A percentile compares a stretch with the other conserved stretches of the same genome.
Conservation (phyloP, 176 grass and related monocot species). For the Lolium multiflorum region DNA sequence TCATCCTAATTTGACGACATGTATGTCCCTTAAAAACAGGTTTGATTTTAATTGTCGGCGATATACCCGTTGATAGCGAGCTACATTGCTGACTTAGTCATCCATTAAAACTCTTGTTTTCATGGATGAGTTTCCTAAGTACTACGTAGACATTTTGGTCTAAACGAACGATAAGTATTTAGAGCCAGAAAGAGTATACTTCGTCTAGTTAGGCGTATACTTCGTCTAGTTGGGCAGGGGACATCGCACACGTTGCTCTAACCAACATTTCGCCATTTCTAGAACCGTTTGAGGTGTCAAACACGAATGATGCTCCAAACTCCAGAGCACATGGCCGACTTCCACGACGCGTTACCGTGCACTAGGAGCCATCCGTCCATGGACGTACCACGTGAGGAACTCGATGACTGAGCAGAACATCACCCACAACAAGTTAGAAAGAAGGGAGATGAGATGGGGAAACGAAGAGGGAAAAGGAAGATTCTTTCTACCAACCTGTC, state of each 20-base stretch:
- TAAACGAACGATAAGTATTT: no score
- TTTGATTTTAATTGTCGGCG: no score
- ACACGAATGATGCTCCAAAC: conserved; percentile 28
- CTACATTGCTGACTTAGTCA: no score
- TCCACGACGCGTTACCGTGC: no score
- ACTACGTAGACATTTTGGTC: no score
- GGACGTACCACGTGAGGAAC: not conserved
- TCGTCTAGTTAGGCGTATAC: no score
- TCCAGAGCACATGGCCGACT: not conserved
- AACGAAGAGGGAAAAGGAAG: conserved; percentile 7
- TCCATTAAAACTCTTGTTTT: no score
- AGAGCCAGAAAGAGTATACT: no score
- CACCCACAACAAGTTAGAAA: not conserved
- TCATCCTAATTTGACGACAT: no score
- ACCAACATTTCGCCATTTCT: not conserved
- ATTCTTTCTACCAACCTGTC: conserved; percentile 40
- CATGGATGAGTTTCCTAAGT: no score
- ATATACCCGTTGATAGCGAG: no score
- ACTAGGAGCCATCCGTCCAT: not conserved
- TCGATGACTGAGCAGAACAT: not conserved
- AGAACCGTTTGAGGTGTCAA: conserved; percentile 7
- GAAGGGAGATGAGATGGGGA: not conserved
- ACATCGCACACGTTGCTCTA: conserved; percentile 8
- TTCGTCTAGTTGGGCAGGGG: not conserved
- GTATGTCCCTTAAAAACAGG: no score